Evolutionary conservation across 2,329 filamentous ascomycete species (phyloP).

Genomic region (Bertia moriformis): DNA sequence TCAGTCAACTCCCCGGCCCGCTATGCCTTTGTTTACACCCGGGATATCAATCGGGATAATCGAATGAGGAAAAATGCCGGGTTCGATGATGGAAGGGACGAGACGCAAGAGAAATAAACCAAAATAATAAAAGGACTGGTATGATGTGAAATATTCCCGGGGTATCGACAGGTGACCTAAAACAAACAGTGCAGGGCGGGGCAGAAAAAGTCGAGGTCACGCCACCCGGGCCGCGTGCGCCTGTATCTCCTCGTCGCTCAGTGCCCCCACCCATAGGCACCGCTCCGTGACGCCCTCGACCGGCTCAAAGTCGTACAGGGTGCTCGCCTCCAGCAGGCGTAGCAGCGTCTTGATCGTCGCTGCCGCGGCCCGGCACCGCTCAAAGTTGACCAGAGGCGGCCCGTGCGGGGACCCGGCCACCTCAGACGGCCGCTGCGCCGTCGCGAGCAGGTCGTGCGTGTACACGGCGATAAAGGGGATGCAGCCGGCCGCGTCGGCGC

Average conservation of each 20-base stretch:
- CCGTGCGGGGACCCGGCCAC: constrained; percentile 53
- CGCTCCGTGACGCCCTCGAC: constrained; percentile 66
- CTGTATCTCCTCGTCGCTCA: constrained; percentile 63
- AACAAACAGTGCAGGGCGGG: too few relatives aligned
- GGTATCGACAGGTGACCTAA: neutral
- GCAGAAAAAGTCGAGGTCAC: constrained; percentile 17
- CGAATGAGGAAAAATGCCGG: too few relatives aligned
- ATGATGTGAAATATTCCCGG: too few relatives aligned
- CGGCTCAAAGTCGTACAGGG: constrained; percentile 58
- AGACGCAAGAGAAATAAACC: too few relatives aligned
- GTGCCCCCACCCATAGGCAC: constrained; percentile 72
- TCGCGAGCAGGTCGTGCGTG: constrained; percentile 71
- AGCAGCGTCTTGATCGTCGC: constrained; percentile 67
- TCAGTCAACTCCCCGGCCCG: too few relatives aligned
- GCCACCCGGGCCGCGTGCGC: constrained; percentile 32
- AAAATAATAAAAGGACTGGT: too few relatives aligned
- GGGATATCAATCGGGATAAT: too few relatives aligned
- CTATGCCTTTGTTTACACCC: too few relatives aligned
- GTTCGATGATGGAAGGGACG: too few relatives aligned
- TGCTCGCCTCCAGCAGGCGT: constrained; percentile 65
- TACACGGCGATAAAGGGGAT: constrained; percentile 77
- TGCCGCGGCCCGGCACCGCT: constrained; percentile 63
- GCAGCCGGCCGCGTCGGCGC: constrained; percentile 60
- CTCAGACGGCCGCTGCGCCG: constrained; percentile 63
- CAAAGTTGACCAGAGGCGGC: constrained; percentile 67